Conservation (phyloP, 108 stramenopile species). For the Pseudonitzschia multiseries region DNA sequence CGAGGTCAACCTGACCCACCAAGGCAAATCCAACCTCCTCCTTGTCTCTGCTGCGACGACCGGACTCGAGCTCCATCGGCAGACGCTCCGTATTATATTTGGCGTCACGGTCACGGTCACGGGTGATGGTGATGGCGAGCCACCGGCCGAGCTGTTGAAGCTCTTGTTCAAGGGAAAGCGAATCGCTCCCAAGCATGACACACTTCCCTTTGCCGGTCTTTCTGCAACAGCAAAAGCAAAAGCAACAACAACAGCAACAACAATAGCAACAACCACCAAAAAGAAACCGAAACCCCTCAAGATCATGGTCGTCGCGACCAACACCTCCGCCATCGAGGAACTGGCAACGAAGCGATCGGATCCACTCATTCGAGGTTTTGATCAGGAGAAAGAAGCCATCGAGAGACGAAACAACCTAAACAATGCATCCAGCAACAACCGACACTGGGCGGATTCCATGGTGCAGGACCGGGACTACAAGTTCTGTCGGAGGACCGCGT, state of each 20-base stretch:
- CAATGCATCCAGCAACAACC: neutral
- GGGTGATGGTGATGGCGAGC: neutral
- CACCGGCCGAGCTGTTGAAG: conserved; percentile 8
- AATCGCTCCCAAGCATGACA: neutral
- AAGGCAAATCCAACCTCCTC: neutral
- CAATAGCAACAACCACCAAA: neutral
- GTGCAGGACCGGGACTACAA: conserved; percentile 51
- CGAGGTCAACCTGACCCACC: conserved; percentile 14
- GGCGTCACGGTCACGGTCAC: neutral
- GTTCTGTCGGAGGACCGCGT: conserved; percentile 60
- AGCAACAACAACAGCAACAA: too few species aligned
- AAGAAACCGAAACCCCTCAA: conserved; percentile 46
- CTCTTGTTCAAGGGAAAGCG: conserved; percentile 26
- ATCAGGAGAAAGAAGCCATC: conserved; percentile 4
- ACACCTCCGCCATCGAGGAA: conserved; percentile 19
- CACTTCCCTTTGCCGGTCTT: conserved; percentile 7
- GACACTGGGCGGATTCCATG: conserved; percentile 22
- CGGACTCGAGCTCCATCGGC: neutral
- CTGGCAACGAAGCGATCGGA: conserved; percentile 58
- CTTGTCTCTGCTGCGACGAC: conserved; percentile 1
- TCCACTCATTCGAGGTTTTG: conserved; percentile 79
- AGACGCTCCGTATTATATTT: neutral
- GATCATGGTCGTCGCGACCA: conserved; percentile 64
- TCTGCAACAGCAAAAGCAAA: too few species aligned
- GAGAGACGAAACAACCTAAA: conserved; percentile 3